A percentile compares a stretch with the other conserved stretches of the same genome.
phyloP scores from a whole-genome alignment of 345 rosid species.

The Capsella bursapastoris region DNA sequence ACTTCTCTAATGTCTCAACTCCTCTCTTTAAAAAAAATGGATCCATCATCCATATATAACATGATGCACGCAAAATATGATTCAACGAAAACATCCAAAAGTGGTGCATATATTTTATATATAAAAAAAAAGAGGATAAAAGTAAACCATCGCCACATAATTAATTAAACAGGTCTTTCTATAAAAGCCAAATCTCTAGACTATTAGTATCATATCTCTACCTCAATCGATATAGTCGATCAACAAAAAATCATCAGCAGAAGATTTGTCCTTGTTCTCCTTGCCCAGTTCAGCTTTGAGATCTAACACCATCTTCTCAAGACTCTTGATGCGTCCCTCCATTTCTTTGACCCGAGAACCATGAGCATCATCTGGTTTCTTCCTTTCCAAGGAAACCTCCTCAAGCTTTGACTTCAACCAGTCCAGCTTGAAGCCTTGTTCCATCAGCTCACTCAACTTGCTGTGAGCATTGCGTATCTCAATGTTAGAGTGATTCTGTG shows the following conservation, averaged over 20 bases:
- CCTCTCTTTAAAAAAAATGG: no score
- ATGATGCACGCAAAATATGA: no score
- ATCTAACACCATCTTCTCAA: neutral
- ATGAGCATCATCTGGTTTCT: neutral
- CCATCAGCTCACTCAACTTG: neutral
- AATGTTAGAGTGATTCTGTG: neutral
- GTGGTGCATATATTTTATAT: no score
- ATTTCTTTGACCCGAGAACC: neutral
- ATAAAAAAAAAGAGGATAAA: no score
- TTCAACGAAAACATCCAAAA: no score
- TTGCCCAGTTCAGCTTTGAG: conserved; percentile 14
- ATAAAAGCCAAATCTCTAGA: no score
- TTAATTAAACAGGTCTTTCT: no score
- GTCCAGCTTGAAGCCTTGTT: neutral
- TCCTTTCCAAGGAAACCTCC: neutral
- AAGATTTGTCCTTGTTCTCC: neutral
- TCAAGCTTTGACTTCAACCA: neutral
- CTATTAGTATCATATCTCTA: no score
- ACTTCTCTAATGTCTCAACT: no score
- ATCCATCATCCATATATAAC: no score
- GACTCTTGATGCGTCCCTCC: neutral
- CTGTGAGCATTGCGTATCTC: neutral
- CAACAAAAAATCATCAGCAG: conserved; percentile 28
- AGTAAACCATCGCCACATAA: no score
- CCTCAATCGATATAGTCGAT: neutral